Evolutionary conservation across 768 basidiomycete genomes (phyloP).

Genomic region (Auricularia sp.): DNA sequence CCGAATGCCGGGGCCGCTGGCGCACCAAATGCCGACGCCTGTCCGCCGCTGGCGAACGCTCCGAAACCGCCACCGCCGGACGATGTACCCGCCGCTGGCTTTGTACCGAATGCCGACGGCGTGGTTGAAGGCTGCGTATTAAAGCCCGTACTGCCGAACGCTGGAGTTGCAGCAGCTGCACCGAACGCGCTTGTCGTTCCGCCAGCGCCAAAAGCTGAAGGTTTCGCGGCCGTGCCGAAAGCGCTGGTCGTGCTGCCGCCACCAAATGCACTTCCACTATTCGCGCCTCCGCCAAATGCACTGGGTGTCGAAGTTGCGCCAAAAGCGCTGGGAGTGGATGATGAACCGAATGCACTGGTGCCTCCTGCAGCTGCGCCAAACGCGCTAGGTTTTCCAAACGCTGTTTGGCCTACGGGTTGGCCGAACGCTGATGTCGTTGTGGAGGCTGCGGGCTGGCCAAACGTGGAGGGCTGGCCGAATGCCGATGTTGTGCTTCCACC

Average conservation of each 20-base stretch:
- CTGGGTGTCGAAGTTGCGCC: not conserved
- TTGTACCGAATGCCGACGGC: not conserved
- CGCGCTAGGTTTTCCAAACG: not conserved
- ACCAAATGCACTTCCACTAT: too few species aligned
- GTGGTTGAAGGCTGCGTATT: not conserved
- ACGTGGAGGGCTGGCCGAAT: not conserved
- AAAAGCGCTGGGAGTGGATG: not conserved
- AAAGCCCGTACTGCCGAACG: not conserved
- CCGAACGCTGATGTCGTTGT: not conserved
- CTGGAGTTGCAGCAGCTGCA: not conserved
- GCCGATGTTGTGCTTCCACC: not conserved
- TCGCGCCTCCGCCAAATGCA: not conserved
- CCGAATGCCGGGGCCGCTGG: constrained; percentile 48
- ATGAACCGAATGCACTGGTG: not conserved
- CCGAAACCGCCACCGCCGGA: not conserved
- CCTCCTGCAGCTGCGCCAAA: not conserved
- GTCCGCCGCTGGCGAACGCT: not conserved
- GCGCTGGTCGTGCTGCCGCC: not conserved
- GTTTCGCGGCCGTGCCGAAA: not conserved
- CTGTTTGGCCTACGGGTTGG: not conserved
- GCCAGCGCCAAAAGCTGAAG: not conserved
- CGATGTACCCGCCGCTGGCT: not conserved
- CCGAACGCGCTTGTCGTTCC: not conserved
- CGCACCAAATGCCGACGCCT: constrained; percentile 54
- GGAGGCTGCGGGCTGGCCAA: not conserved